phyloP scores from a whole-genome alignment of 2,329 filamentous ascomycete genomes.

The Rhynchosporium secalis region DNA sequence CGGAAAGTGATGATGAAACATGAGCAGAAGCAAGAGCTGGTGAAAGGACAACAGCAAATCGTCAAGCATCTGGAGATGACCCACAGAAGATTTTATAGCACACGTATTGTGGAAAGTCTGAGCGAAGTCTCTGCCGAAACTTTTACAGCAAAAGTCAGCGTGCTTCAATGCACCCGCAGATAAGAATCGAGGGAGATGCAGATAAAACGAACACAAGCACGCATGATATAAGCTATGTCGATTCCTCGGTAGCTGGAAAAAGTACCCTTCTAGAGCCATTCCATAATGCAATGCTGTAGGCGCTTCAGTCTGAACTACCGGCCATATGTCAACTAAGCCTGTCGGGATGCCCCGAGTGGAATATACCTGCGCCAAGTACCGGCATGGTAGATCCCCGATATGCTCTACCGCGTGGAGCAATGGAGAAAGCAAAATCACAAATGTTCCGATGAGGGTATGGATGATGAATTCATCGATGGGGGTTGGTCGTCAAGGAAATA shows the following conservation, averaged over 20 bases:
- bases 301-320: neutral
- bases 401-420: neutral
- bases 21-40: neutral
- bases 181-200: neutral
- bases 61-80: neutral
- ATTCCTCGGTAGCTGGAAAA: no score
- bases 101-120: neutral
- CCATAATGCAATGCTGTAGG: neutral
- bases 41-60: neutral
- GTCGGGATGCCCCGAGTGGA: neutral
- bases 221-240: neutral
- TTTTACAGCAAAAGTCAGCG: neutral
- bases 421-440: conserved; percentile 1
- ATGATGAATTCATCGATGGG: neutral
- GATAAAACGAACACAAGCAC: neutral
- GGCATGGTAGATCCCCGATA: conserved; percentile 2
- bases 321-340: neutral
- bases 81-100: neutral
- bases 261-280: neutral
- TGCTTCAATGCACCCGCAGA: neutral
- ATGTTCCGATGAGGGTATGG: neutral
- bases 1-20: conserved; percentile 2
- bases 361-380: neutral
- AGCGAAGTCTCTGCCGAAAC: neutral
- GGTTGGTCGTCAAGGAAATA: conserved; percentile 1